Base-by-base conservation (phyloP, 2,329 filamentous ascomycete species). In the Aspergillus udagawae region DNA sequence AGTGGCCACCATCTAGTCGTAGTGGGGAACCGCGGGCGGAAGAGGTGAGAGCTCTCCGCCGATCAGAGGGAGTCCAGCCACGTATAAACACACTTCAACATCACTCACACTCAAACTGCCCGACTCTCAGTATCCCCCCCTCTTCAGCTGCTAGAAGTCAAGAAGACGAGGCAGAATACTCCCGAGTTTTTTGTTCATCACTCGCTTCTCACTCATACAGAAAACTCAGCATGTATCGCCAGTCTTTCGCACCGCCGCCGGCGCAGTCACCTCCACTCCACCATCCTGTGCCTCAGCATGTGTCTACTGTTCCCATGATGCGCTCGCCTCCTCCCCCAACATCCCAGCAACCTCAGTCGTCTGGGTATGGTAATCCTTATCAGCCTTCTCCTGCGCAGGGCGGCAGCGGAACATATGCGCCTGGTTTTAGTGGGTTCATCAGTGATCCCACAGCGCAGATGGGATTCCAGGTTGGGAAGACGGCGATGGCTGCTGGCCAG, bases 261-360 rank as follows among this genome's bases (percentile, higher is more conserved):
- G 85, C 86, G 59, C 85, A 87, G 67, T 96, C 92, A 72, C 93
- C 92, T 73, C 92, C 93, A 64, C 86, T 97, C 67, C 94, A 97
- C 77, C 94, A 97, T 74, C 94, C 94, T 57, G 92, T 97, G 58
- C 94, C 94, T 61, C 94, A 99, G 77, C 94, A 99, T 82, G 93
- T 97, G 69, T 97, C 94, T 71, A 96, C 92, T 57, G 94, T 99
- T 51, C 94, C 94, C 48, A 94, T 97, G 79, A 86, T 99, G 74
- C 88, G 95, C 75, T 97, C 94, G 57, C 94, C 94, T 60, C 93
- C 91, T 60, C 92, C 91, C 41, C 82, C 83, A 52, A 84, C 86
- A 69, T 87, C 88, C 35, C 90, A 91, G 63, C 89, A 90, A 70
- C 83, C 86, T 61, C 85, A 85, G 59, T 70, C 77, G 66, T 68